Percentiles rank a stretch among this genome's conserved stretches.
Conservation (phyloP, 169 alveolate genomes). For the Babesia sp. region DNA sequence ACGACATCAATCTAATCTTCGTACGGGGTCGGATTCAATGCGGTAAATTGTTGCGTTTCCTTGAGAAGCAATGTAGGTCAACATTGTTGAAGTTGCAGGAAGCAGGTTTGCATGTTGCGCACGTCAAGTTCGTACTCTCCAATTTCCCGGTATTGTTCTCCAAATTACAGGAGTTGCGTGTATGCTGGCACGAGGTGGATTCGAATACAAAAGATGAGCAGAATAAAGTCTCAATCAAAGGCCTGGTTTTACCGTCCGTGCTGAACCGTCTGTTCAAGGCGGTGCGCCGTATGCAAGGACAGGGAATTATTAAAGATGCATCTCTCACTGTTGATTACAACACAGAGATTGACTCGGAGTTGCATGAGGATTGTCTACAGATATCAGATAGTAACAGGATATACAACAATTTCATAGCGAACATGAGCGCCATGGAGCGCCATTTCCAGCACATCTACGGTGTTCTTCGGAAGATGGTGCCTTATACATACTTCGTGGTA, state of each 20-base stretch:
- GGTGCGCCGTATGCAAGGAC: constrained; percentile 20
- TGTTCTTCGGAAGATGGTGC: constrained; percentile 49
- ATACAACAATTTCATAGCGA: constrained; percentile 43
- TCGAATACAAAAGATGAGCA: background rate
- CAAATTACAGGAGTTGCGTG: constrained; percentile 42
- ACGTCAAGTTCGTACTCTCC: constrained; percentile 39
- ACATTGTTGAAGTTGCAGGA: constrained; percentile 21
- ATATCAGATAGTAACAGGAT: constrained; percentile 51
- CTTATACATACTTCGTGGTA: constrained; percentile 33
- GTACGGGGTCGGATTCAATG: constrained; percentile 37
- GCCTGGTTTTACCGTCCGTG: constrained; percentile 54
- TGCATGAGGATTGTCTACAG: constrained; percentile 38
- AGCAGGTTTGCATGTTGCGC: background rate
- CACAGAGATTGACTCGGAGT: constrained; percentile 38
- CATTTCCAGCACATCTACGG: constrained; percentile 16
- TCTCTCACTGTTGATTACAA: constrained; percentile 29
- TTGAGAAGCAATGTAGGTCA: constrained; percentile 8
- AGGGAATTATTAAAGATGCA: constrained; percentile 4
- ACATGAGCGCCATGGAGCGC: constrained; percentile 12
- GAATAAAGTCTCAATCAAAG: constrained; percentile 16
- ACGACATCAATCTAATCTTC: constrained; percentile 40
- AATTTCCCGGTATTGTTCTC: constrained; percentile 59
- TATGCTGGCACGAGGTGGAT: background rate
- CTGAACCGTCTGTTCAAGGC: constrained; percentile 28
- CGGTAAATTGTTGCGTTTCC: constrained; percentile 29